These are phyloP conservation scores for Orbilia brochopaga DNA, from an alignment of 2,329 filamentous ascomycete genomes.

Conservation along the genomic window DNA sequence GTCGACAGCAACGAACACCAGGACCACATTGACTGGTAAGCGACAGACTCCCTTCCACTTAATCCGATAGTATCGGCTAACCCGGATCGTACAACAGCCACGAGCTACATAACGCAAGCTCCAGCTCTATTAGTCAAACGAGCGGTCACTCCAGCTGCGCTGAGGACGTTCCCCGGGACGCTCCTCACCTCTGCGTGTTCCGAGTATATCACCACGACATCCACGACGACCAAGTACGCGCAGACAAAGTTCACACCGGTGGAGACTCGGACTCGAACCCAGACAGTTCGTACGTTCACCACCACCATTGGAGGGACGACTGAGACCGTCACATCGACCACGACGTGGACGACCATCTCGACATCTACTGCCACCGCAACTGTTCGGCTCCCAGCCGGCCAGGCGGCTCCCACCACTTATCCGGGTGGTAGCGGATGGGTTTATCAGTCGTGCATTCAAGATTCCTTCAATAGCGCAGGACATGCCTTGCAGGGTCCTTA, in stretches of 20 bases:
- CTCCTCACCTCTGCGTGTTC: conserved; percentile 2
- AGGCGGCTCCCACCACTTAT: neutral
- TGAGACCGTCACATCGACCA: neutral
- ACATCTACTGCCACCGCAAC: neutral
- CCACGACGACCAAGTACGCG: conserved; percentile 1
- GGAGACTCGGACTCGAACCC: neutral
- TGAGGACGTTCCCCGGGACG: neutral
- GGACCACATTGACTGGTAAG: conserved; percentile 1
- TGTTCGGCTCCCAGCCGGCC: neutral
- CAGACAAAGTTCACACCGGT: neutral
- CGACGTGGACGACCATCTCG: neutral
- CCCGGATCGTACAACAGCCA: no score
- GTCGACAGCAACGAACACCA: neutral
- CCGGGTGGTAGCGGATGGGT: neutral
- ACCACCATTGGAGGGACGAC: neutral
- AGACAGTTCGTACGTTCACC: neutral
- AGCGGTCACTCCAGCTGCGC: neutral
- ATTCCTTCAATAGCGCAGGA: neutral
- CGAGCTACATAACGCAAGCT: neutral
- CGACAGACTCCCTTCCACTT: no score
- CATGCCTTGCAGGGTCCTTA: neutral
- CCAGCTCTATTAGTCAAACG: neutral
- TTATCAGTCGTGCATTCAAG: conserved; percentile 2
- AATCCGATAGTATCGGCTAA: no score
- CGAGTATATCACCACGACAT: neutral